phyloP scores from a whole-genome alignment of 768 basidiomycete species.

The Clitopilus hobsonii region DNA sequence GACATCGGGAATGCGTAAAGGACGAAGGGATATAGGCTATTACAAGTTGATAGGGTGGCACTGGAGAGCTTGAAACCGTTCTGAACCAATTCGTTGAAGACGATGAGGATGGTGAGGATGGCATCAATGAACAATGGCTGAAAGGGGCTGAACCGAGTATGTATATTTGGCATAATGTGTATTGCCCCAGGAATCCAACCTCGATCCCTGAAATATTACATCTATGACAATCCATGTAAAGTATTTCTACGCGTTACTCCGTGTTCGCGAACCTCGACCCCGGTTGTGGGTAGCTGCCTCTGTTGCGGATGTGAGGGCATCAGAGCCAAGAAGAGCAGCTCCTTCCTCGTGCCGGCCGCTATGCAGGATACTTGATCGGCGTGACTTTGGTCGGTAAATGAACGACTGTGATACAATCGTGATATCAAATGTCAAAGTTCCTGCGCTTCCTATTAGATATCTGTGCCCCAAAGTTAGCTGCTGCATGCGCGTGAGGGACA shows the following conservation, averaged over 20 bases:
- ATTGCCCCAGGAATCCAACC: background rate
- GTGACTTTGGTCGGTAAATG: constrained; percentile 59
- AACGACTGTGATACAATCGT: constrained; percentile 85
- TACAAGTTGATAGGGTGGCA: constrained; percentile 43
- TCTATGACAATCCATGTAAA: background rate
- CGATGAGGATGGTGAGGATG: background rate
- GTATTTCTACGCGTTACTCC: constrained; percentile 8
- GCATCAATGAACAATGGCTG: background rate
- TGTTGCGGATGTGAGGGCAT: constrained; percentile 26
- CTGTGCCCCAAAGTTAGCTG: constrained; percentile 26
- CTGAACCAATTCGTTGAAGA: background rate
- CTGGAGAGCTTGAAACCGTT: constrained; percentile 17
- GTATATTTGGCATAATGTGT: background rate
- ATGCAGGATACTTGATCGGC: constrained; percentile 27
- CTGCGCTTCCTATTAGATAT: constrained; percentile 88
- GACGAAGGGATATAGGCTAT: constrained; percentile 5
- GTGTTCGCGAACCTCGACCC: constrained; percentile 33
- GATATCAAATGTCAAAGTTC: constrained; percentile 90
- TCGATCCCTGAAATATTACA: background rate
- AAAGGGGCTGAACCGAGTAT: background rate
- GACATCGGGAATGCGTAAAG: background rate
- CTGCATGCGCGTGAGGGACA: background rate
- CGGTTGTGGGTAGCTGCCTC: constrained; percentile 24
- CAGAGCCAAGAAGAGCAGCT: constrained; percentile 41
- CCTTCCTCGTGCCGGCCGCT: constrained; percentile 40